Percentiles rank a stretch among this genome's conserved stretches.
phyloP scores from a whole-genome alignment of 495 filamentous ascomycete genomes.

The Sordaria brevicollis region DNA sequence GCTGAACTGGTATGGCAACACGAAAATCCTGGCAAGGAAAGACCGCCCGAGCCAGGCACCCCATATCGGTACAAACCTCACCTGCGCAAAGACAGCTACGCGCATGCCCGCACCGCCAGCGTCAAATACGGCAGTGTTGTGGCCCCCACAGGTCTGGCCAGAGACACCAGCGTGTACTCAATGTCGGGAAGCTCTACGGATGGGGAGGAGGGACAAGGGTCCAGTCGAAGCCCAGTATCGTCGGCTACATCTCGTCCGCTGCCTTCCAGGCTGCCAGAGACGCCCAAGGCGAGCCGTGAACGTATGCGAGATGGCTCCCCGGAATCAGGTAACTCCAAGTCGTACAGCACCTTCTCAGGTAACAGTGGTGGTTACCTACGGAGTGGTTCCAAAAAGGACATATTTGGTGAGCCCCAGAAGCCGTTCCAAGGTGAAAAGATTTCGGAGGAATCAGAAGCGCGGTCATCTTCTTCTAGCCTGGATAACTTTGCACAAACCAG shows the following conservation, averaged over 20 bases:
- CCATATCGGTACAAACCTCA: slow-evolving; percentile 56
- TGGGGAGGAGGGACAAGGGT: slow-evolving; percentile 27
- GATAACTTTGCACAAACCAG: slow-evolving; percentile 4
- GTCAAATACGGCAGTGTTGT: slow-evolving; percentile 38
- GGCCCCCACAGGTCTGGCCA: slow-evolving; percentile 36
- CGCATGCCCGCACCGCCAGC: slow-evolving; percentile 51
- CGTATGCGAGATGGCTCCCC: slow-evolving; percentile 11
- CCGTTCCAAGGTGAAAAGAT: slow-evolving; percentile 69
- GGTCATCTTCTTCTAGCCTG: slow-evolving; percentile 6
- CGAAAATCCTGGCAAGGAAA: slow-evolving; percentile 47
- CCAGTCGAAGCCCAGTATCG: slow-evolving; percentile 15
- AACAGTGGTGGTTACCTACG: slow-evolving; percentile 22
- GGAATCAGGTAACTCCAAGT: slow-evolving; percentile 15
- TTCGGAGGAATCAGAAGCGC: slow-evolving; percentile 68
- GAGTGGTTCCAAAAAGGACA: slow-evolving; percentile 43
- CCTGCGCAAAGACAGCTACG: slow-evolving; percentile 49
- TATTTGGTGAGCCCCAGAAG: slow-evolving; percentile 47
- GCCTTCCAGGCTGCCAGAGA: slow-evolving; percentile 15
- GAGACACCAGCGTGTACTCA: slow-evolving; percentile 34
- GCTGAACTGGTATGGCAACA: slow-evolving; percentile 82
- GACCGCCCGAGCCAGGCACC: slow-evolving; percentile 40
- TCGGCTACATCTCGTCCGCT: slow-evolving; percentile 16
- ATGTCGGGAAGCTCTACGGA: slow-evolving; percentile 40
- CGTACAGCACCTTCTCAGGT: slow-evolving; percentile 17
- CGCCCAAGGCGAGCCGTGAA: slow-evolving; percentile 20